Percentiles rank a stretch among this genome's conserved stretches.
Evolutionary conservation across 345 rosid species (phyloP).

Genomic region (Stellera chamaejasme): DNA sequence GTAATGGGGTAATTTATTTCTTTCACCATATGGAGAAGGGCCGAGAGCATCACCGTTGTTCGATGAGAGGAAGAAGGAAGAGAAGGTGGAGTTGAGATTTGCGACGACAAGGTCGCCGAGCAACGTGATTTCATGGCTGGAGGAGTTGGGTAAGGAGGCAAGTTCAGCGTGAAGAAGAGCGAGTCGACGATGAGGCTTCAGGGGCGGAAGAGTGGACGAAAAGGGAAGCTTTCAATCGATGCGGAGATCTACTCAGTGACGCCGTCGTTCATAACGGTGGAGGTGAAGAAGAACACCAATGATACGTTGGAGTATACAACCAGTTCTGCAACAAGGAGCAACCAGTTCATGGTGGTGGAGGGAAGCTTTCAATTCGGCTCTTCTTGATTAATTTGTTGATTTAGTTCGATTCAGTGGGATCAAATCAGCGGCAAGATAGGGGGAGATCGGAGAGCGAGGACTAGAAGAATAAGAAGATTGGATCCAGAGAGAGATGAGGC

Average conservation of each 20-base stretch:
- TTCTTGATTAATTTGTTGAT: constrained; percentile 20
- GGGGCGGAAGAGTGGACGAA: constrained; percentile 74
- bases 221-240: constrained; percentile 68
- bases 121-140: constrained; percentile 72
- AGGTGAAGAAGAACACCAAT: constrained; percentile 84
- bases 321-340: constrained; percentile 77
- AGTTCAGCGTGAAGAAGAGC: constrained; percentile 65
- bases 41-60: constrained; percentile 84
- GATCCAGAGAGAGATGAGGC: no score
- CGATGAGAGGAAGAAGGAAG: constrained; percentile 81
- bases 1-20: no score
- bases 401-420: no score
- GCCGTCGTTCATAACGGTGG: constrained; percentile 67
- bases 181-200: constrained; percentile 63
- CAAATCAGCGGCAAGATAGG: no score
- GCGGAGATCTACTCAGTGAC: constrained; percentile 78
- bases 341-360: constrained; percentile 29
- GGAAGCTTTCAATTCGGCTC: constrained; percentile 37
- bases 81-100: constrained; percentile 70
- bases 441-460: no score
- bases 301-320: constrained; percentile 84
- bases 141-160: constrained; percentile 61
- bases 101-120: constrained; percentile 75
- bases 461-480: no score
- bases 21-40: no score